These are phyloP conservation scores for Vitis amurensis DNA, from an alignment of 164 flowering plant species.

Conservation along the genomic window DNA sequence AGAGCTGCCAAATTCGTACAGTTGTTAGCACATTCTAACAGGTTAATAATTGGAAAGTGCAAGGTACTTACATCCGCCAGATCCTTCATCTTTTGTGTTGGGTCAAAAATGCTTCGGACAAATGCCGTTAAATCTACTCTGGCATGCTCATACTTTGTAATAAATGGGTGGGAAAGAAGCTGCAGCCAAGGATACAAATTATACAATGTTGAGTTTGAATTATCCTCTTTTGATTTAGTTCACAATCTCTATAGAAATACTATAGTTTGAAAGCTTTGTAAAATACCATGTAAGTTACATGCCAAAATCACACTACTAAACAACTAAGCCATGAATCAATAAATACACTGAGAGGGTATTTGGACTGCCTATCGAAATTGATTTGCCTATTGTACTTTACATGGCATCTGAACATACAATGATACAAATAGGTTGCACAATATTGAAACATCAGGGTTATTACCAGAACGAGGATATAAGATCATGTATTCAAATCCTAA, in stretches of 20 bases:
- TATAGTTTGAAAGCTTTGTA: too few species aligned
- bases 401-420: too few species aligned
- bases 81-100: constrained; percentile 88
- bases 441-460: not conserved
- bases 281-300: not conserved
- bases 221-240: not conserved
- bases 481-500: not conserved
- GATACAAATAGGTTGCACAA: too few species aligned
- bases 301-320: too few species aligned
- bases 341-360: too few species aligned
- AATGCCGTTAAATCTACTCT: constrained; percentile 75
- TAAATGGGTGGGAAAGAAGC: constrained; percentile 95
- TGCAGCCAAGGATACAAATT: constrained; percentile 31
- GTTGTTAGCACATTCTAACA: not conserved
- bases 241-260: not conserved
- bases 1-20: not conserved
- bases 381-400: too few species aligned
- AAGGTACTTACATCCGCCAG: constrained; percentile 83
- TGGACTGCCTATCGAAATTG: too few species aligned
- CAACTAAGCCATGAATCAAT: too few species aligned
- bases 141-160: constrained; percentile 63
- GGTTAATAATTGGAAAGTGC: constrained; percentile 3
- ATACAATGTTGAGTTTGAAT: not conserved
- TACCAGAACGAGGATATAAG: not conserved
- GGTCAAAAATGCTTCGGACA: constrained; percentile 85